phyloP scores from a whole-genome alignment of 148 eudicot species.

The Chenopodium formosanum region DNA sequence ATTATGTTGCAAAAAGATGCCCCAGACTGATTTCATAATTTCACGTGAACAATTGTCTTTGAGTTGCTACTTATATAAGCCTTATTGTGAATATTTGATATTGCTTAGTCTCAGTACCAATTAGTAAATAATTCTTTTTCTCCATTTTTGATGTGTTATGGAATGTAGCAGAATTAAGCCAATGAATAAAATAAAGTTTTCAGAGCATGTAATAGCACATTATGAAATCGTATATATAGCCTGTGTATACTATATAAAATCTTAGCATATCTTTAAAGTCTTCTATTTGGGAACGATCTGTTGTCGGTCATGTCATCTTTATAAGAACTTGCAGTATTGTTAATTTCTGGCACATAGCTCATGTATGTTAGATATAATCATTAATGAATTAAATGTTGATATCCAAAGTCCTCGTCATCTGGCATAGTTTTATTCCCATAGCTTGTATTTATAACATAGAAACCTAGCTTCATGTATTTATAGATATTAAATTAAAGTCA shows the following conservation, averaged over 20 bases:
- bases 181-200: not conserved
- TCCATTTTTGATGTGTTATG: not conserved
- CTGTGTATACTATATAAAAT: not conserved
- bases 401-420: not conserved
- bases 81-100: not conserved
- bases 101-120: not conserved
- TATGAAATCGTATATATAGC: not conserved
- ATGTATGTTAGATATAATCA: not conserved
- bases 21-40: not conserved
- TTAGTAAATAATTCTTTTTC: not conserved
- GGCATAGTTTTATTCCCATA: not conserved
- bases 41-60: too few relatives aligned
- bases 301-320: not conserved
- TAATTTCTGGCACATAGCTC: not conserved
- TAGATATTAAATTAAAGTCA: not conserved
- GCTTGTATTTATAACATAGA: not conserved
- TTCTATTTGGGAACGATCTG: not conserved
- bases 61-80: not conserved
- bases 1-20: not conserved
- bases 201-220: not conserved
- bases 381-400: not conserved
- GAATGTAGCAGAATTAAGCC: not conserved
- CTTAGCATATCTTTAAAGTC: not conserved
- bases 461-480: not conserved
- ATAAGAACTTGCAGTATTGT: not conserved